Evolutionary conservation across 495 filamentous ascomycete species (phyloP).

Genomic region (Podospora pseudopauciseta): DNA sequence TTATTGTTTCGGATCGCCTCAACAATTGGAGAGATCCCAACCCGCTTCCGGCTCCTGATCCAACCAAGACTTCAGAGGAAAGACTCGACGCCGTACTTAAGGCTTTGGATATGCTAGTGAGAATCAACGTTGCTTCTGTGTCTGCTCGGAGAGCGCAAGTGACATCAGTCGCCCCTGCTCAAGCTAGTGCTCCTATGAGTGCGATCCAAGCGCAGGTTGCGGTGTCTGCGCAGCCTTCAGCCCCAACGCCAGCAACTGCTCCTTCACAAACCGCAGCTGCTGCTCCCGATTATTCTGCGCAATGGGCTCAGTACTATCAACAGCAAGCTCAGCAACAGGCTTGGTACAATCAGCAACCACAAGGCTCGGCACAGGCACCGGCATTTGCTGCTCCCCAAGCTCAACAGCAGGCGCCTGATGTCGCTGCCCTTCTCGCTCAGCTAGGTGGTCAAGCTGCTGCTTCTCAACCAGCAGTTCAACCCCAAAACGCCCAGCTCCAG

Average conservation of each 20-base stretch:
- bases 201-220: neutral
- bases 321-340: conserved; percentile 29
- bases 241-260: conserved; percentile 2
- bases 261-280: conserved; percentile 15
- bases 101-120: conserved; percentile 30
- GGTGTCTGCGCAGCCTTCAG: conserved; percentile 9
- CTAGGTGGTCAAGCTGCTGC: conserved; percentile 18
- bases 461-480: conserved; percentile 14
- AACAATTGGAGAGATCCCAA: conserved; percentile 31
- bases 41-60: neutral
- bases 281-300: conserved; percentile 26
- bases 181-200: conserved; percentile 6
- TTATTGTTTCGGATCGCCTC: conserved; percentile 35
- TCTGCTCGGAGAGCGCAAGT: neutral
- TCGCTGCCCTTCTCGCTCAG: conserved; percentile 25
- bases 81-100: neutral
- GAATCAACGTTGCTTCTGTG: conserved; percentile 22
- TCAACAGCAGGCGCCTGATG: conserved; percentile 19
- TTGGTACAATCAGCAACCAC: conserved; percentile 29
- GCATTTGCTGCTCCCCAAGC: conserved; percentile 15
- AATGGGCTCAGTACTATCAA: conserved; percentile 34
- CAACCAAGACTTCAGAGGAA: neutral
- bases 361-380: conserved; percentile 22
- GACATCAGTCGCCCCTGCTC: neutral
- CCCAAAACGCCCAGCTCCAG: conserved; percentile 23